Evolutionary conservation across 306 rosid genomes (phyloP).

Genomic region (Acacia melanoxylon): DNA sequence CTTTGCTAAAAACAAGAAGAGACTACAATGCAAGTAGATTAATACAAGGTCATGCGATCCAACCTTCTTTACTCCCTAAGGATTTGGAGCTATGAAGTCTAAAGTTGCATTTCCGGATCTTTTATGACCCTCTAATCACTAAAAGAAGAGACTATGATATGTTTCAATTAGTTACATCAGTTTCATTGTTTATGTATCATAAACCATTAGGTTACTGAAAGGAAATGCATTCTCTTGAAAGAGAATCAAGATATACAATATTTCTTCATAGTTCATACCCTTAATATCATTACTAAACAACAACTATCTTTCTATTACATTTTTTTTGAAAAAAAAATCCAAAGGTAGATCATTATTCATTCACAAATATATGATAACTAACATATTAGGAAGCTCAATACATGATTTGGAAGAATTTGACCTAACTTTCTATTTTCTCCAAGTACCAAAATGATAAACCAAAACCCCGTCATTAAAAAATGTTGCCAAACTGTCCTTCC

Average conservation of each 20-base stretch:
- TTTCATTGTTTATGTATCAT: too few species aligned
- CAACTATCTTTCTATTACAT: neutral
- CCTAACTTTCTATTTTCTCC: neutral
- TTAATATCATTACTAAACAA: neutral
- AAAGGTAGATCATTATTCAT: neutral
- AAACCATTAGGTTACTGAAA: neutral
- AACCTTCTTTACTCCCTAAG: neutral
- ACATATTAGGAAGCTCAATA: neutral
- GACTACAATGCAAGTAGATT: neutral
- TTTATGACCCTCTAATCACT: neutral
- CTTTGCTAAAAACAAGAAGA: neutral
- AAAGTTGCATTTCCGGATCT: neutral
- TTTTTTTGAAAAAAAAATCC: neutral
- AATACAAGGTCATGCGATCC: neutral
- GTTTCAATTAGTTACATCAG: neutral
- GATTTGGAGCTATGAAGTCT: neutral
- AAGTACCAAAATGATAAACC: neutral
- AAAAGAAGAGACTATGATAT: neutral
- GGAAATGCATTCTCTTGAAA: neutral
- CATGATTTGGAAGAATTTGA: neutral
- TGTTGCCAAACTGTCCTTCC: conserved; percentile 3
- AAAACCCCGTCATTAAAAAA: neutral
- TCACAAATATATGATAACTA: neutral
- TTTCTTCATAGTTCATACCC: neutral
- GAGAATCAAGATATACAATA: neutral